These are phyloP conservation scores for Bathelium albidoporum DNA, from an alignment of 495 filamentous ascomycete genomes.

Conservation along the genomic window DNA sequence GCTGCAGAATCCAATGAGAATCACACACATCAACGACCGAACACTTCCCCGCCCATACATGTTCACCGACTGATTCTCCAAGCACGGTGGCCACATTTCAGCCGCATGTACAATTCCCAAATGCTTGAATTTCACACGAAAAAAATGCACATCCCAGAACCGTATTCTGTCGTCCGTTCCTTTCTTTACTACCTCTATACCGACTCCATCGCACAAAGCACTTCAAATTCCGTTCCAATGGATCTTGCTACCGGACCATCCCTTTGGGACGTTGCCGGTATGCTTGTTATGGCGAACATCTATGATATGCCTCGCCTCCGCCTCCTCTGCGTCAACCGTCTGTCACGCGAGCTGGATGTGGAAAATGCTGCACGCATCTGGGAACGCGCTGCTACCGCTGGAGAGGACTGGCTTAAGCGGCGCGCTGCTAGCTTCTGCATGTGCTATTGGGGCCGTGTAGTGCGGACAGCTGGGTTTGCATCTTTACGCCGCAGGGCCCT, in stretches of 20 bases:
- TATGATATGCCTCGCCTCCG: slow-evolving; percentile 93
- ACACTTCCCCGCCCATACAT: slow-evolving; percentile 80
- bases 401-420: slow-evolving; percentile 84
- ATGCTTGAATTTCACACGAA: slow-evolving; percentile 96
- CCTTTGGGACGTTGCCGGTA: slow-evolving; percentile 79
- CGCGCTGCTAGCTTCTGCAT: slow-evolving; percentile 82
- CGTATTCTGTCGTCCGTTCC: slow-evolving; percentile 84
- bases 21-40: slow-evolving; percentile 32
- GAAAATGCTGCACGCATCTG: slow-evolving; percentile 92
- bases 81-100: slow-evolving; percentile 93
- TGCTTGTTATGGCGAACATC: slow-evolving; percentile 94
- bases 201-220: slow-evolving; percentile 55
- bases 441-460: slow-evolving; percentile 88
- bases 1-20: slow-evolving; percentile 27
- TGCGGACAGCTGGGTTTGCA: slow-evolving; percentile 78
- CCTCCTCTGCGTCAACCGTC: slow-evolving; percentile 74
- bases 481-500: slow-evolving; percentile 64
- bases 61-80: slow-evolving; percentile 88
- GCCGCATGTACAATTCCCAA: slow-evolving; percentile 75
- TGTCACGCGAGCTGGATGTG: slow-evolving; percentile 82
- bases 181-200: slow-evolving; percentile 97
- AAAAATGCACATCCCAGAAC: slow-evolving; percentile 94
- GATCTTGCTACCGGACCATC: slow-evolving; percentile 49
- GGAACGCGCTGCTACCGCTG: slow-evolving; percentile 82
- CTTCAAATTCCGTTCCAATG: background rate